Base-by-base conservation (phyloP, 192 early-diverging fungal species). In the Gonapodya prolifera region DNA sequence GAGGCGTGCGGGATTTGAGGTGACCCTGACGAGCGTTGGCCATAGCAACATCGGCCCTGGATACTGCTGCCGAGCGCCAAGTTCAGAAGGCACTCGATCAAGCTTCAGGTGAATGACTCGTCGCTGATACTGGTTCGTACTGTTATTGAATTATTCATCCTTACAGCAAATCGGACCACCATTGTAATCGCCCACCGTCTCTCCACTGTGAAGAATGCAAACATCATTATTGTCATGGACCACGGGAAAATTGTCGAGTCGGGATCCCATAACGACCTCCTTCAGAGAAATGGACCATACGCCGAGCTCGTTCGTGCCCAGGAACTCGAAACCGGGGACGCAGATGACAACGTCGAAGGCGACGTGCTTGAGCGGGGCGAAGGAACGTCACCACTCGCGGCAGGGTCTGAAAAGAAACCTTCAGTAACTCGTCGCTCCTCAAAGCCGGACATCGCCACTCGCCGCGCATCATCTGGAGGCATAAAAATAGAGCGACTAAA, bases 121-220 rank as follows among this genome's bases (percentile, higher is more conserved):
- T n/a, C n/a, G n/a, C n/a, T n/a, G n/a, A n/a, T n/a, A n/a, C n/a
- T n/a, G n/a, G n/a, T n/a, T n/a, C n/a, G n/a, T n/a, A n/a, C n/a
- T n/a, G n/a, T n/a, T n/a, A n/a, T n/a, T n/a, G n/a, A n/a, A n/a
- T n/a, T n/a, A n/a, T n/a, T n/a, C n/a, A n/a, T n/a, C n/a, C n/a
- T n/a, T n/a, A n/a, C n/a, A n/a, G n/a, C n/a, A n/a, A n/a, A n/a
- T n/a, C n/a, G n/a, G n/a, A 96, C 94, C 2, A 96, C 95, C 32
- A 92, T 98, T 82, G 91, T 92, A 1, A 92, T 98, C 82, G 96
- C 96, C 1, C 91, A 98, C 81, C 90, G 96, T 35, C 81, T 98
- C 34, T 94, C 92, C 70, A 98, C 96, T 30, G 91, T 98, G 76
- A 84, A 88, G 36, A 90, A 94, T 70, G 91, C 94, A 30, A 91